Base-by-base conservation (phyloP, 2,329 filamentous ascomycete genomes). In the Rutstroemia sp. region DNA sequence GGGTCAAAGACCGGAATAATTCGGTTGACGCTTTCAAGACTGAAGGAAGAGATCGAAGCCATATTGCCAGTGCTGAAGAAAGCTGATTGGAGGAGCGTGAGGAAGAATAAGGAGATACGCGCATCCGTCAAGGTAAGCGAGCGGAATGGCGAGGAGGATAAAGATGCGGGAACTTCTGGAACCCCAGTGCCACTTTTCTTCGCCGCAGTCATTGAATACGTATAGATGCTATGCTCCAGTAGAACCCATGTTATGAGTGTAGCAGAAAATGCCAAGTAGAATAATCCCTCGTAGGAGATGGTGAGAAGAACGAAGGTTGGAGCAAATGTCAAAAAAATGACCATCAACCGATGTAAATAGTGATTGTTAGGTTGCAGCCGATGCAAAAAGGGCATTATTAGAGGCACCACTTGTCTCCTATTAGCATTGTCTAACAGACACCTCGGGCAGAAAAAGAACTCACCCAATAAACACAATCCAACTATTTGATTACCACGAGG, bases 41-140 rank as follows among this genome's bases (percentile, higher is more conserved):
- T 95, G 75, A 99, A 99, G 1, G 90, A 89, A 16, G 92, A 95
- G 55, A 99, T 75, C 0, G 92, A 96, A 0, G 94, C 94, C 57
- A 99, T 84, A 73, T 99, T 99, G 61, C 94, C 94, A 0, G 92
- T 97, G 73, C 86, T 89, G 79, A 97, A 99, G 73, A 99, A 99
- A 51, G 88, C 94, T 3, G 92, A 92, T 72, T 99, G 94, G 5
- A 99, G 80, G 41, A 99, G 81, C 63, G 90, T 91, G 71, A 99
- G 87, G 78, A 97, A 96, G 77, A 97, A 97, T 6, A 99, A 80
- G 1, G 90, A 87, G 38, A 95, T 87, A 39, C 95, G 88, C 4
- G 87, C 83, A 69, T 99, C 94, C n/a, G 87, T 81, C 5, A 97
- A 78, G 1, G 80, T 84, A 49, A 97, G 78, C 0, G 87, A 77